A percentile compares a stretch with the other conserved stretches of the same genome.
Conservation (phyloP, 2,329 filamentous ascomycete species). For the Neonectria neomacrospora region DNA sequence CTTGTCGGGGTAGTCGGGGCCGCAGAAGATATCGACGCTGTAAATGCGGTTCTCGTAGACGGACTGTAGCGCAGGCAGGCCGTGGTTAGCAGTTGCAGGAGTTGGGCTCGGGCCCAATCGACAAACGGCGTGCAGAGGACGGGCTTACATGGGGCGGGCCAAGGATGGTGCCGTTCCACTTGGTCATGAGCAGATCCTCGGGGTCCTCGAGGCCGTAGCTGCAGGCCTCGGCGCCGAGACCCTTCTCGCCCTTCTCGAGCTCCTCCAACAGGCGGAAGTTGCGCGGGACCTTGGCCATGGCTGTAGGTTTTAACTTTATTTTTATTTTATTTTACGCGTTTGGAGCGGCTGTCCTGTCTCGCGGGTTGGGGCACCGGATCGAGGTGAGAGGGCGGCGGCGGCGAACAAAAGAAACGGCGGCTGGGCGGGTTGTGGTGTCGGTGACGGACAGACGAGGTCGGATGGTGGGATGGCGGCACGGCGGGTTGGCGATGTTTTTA, state of each 20-base stretch:
- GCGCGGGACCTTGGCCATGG: slow-evolving; percentile 77
- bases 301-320: slow-evolving; percentile 10
- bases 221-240: slow-evolving; percentile 93
- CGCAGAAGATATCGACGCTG: slow-evolving; percentile 96
- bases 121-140: not conserved
- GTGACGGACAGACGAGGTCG: not conserved
- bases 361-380: not conserved
- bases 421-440: slow-evolving; percentile 4
- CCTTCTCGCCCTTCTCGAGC: slow-evolving; percentile 99
- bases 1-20: slow-evolving; percentile 85
- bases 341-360: not conserved
- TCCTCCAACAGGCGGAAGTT: slow-evolving; percentile 98
- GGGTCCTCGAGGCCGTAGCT: slow-evolving; percentile 95
- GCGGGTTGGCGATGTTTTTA: slow-evolving; percentile 13
- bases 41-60: slow-evolving; percentile 99
- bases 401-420: slow-evolving; percentile 8
- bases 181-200: slow-evolving; percentile 95
- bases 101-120: not conserved
- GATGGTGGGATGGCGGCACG: slow-evolving; percentile 3
- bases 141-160: slow-evolving; percentile 89
- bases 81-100: slow-evolving; percentile 24
- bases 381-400: not conserved
- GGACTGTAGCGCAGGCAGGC: slow-evolving; percentile 65
- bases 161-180: slow-evolving; percentile 98
- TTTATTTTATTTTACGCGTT: not conserved